Evolutionary conservation across 768 basidiomycete species (phyloP), one percentile per base, ranked within the genome.

Genomic region (Trametes cubensis): DNA sequence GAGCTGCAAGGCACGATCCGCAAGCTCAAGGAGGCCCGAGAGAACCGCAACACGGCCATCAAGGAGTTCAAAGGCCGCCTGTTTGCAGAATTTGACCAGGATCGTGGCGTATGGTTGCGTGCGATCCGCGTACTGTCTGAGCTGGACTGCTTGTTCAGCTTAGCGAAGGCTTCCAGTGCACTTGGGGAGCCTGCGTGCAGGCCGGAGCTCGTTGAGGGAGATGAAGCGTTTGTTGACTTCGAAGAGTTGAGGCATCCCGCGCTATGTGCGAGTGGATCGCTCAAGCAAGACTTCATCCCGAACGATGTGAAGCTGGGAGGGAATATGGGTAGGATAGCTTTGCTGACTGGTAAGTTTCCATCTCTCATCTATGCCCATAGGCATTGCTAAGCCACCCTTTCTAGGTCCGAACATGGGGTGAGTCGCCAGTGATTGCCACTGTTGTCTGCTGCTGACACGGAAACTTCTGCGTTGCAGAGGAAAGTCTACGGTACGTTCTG

Each of bases 121-220:
- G 85, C 88, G 13, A 81, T 95, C 64, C 85, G 92, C 40, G 87
- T 93, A 17, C 83, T 96, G 52, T 90, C 97, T 7, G 95, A 99
- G 76, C 80, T 99, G n/a, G 97, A 99, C 73, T 99, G 97, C 73
- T 77, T 99, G 21, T 86, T 96, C 73, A 93, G 92, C 66, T 77
- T 98, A 49, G 91, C 96, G 5, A 95, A 93, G 73, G 83, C 94
- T 0, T 97, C 95, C 1, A 73, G 76, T n/a, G 90, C 92, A 10
- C 82, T 99, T 44, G 95, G 94, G 46, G 94, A 97, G 74, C 97
- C 97, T 3, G 82, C 85, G n/a, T 98, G 97, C 70, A 79, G 97
- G 62, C 97, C 97, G 0, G 85, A 88, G 68, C 87, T 99, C 60
- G 82, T 95, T 18, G 90, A 94, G 60, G 87, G 81, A 15, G 87